Base-by-base conservation (phyloP, 495 filamentous ascomycete genomes). In the Pseudevernia furfuracea region DNA sequence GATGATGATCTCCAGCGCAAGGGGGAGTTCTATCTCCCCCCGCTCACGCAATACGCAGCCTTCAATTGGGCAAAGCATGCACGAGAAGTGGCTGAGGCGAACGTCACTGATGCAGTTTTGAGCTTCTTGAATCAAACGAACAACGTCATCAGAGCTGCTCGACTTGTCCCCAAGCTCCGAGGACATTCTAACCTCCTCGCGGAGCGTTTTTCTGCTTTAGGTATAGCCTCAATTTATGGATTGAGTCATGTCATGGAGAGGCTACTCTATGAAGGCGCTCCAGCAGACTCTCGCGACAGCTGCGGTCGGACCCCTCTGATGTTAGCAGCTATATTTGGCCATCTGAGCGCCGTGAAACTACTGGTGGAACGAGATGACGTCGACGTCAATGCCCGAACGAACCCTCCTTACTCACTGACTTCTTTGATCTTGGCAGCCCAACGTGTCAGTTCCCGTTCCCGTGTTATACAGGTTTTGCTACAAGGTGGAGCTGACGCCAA, bases 401-500 rank as follows among this genome's bases (percentile, higher is more conserved):
- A 30, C 19, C 1, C 0, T 17, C 36, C n/a, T 34, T 30, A 17
- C 0, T 14, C 4, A 15, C 17, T 28, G 37, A 59, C 57, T 28
- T 5, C 57, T 19, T 10, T 59, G 10, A 14, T 59, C 17, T 9
- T 28, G n/a, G 57, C 57, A 19, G 34, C n/a, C n/a, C n/a, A n/a
- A n/a, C n/a, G n/a, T n/a, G n/a, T n/a, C n/a, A 23, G 28, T 7
- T 5, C 9, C 11, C 12, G 14, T 23, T 8, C 9, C 2, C n/a
- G n/a, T n/a, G 5, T 59, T 2, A 25, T 59, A n/a, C 21, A 11
- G 15, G 14, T 30, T 0, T 43, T 59, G 37, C 30, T 59, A n/a
- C 57, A 59, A 43, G 30, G 25, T 19, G 21, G 57, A 59, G 57
- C 57, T 8, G 57, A 59, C 9, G 57, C 30, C 12, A 59, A 30